phyloP scores from a whole-genome alignment of 1,284 basidiomycete species.

The Vanrija pseudolonga region DNA sequence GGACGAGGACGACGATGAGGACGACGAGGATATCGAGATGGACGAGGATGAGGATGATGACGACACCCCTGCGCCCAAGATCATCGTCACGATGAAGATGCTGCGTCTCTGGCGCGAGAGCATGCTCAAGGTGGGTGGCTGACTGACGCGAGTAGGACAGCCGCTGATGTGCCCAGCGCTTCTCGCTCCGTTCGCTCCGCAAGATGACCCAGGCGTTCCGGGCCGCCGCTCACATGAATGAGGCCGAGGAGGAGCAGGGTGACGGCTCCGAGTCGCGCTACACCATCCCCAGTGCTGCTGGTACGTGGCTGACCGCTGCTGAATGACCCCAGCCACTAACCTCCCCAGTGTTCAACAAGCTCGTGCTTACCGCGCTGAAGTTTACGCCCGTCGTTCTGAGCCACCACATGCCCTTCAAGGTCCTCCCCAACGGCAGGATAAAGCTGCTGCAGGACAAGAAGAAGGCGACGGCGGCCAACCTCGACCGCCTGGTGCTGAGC shows the following conservation, averaged over 20 bases:
- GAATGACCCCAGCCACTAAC: not conserved
- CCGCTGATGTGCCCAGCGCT: constrained; percentile 56
- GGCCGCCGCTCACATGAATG: constrained; percentile 81
- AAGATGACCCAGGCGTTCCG: constrained; percentile 85
- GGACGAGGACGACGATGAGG: constrained; percentile 50
- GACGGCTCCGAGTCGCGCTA: constrained; percentile 58
- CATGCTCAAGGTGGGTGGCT: constrained; percentile 67
- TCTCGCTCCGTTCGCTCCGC: constrained; percentile 77
- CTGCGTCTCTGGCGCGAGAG: constrained; percentile 83
- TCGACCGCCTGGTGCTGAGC: constrained; percentile 86
- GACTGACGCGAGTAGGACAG: not conserved
- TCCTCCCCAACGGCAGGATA: constrained; percentile 72
- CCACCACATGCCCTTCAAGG: constrained; percentile 85
- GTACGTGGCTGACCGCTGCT: constrained; percentile 48
- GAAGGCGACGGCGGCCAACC: constrained; percentile 60
- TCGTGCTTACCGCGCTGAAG: constrained; percentile 79
- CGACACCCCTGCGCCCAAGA: constrained; percentile 34
- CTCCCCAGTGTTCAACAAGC: constrained; percentile 78
- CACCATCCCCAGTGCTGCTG: constrained; percentile 71
- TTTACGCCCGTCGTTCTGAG: constrained; percentile 87
- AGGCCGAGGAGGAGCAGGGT: constrained; percentile 63
- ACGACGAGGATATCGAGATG: constrained; percentile 45
- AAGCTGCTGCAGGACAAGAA: constrained; percentile 50
- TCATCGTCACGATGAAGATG: constrained; percentile 66
- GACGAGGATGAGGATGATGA: constrained; percentile 53